phyloP scores from a whole-genome alignment of 2,329 filamentous ascomycete genomes.

The Rhynchosporium agropyri region DNA sequence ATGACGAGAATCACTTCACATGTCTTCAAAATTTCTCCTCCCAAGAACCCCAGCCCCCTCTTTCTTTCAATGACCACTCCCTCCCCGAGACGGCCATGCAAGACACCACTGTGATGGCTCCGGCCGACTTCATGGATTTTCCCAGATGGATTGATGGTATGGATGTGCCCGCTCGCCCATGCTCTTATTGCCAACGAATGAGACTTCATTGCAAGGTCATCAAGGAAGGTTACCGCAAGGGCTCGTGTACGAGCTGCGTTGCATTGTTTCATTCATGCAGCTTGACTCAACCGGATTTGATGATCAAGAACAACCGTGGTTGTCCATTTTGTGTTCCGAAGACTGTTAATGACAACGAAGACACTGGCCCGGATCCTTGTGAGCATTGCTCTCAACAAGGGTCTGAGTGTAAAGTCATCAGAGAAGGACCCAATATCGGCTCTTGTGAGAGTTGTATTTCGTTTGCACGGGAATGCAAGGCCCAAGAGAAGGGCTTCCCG shows the following conservation, averaged over 20 bases:
- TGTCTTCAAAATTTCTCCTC: constrained; percentile 60
- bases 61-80: constrained; percentile 32
- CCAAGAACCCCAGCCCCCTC: constrained; percentile 43
- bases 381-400: constrained; percentile 31
- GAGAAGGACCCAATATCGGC: constrained; percentile 24
- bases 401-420: constrained; percentile 30
- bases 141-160: constrained; percentile 41
- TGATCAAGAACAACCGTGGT: constrained; percentile 10
- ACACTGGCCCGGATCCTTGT: constrained; percentile 26
- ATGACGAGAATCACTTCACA: constrained; percentile 62
- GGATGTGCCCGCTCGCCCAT: constrained; percentile 46
- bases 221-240: constrained; percentile 59
- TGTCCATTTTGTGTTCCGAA: constrained; percentile 11
- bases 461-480: constrained; percentile 30
- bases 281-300: constrained; percentile 46
- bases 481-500: constrained; percentile 10
- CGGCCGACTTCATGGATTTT: constrained; percentile 49
- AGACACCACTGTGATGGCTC: constrained; percentile 43
- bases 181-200: constrained; percentile 53
- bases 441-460: constrained; percentile 33
- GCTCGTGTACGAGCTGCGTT: constrained; percentile 65
- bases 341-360: constrained; percentile 19
- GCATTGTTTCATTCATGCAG: constrained; percentile 62
- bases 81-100: constrained; percentile 38
- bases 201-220: constrained; percentile 64